These are phyloP conservation scores for Podosphaera xanthii DNA, from an alignment of 2,329 filamentous ascomycete genomes.

Conservation along the genomic window DNA sequence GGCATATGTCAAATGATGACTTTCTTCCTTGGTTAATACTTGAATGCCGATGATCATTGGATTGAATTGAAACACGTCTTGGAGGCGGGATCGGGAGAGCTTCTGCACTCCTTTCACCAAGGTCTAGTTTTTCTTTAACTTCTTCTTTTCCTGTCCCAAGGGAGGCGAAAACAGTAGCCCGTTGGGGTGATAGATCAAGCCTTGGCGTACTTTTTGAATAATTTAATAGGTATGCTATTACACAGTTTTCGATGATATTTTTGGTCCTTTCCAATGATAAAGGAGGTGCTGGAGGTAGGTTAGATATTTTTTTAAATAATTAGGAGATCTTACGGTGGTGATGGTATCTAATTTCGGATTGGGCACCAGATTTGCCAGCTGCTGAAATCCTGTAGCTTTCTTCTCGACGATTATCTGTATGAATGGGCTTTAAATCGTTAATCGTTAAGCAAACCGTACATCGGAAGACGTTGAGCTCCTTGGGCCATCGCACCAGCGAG, in stretches of 20 bases:
- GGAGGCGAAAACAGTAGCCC: no score
- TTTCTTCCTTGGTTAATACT: background rate
- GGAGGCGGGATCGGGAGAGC: background rate
- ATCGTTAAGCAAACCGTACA: slow-evolving; percentile 70
- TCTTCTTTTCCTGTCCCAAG: background rate
- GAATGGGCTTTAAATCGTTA: slow-evolving; percentile 44
- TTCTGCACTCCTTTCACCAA: background rate
- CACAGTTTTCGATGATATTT: slow-evolving; percentile 30
- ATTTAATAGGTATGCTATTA: slow-evolving; percentile 25
- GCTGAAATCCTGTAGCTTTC: slow-evolving; percentile 10
- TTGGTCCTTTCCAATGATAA: slow-evolving; percentile 38
- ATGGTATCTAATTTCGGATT: slow-evolving; percentile 1
- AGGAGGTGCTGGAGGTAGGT: slow-evolving; percentile 17
- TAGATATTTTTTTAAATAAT: background rate
- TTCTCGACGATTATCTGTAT: slow-evolving; percentile 10
- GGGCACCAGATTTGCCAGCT: slow-evolving; percentile 5
- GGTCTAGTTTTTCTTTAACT: background rate
- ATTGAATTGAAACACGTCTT: slow-evolving; percentile 5
- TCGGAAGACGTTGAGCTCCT: slow-evolving; percentile 48
- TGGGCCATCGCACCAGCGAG: slow-evolving; percentile 58
- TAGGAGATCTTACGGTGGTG: background rate
- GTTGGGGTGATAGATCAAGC: background rate
- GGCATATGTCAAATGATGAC: background rate
- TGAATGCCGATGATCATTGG: slow-evolving; percentile 2
- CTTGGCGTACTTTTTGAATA: slow-evolving; percentile 10